Base-by-base conservation (phyloP, 192 early-diverging fungal genomes). In the Mortierella claussenii region DNA sequence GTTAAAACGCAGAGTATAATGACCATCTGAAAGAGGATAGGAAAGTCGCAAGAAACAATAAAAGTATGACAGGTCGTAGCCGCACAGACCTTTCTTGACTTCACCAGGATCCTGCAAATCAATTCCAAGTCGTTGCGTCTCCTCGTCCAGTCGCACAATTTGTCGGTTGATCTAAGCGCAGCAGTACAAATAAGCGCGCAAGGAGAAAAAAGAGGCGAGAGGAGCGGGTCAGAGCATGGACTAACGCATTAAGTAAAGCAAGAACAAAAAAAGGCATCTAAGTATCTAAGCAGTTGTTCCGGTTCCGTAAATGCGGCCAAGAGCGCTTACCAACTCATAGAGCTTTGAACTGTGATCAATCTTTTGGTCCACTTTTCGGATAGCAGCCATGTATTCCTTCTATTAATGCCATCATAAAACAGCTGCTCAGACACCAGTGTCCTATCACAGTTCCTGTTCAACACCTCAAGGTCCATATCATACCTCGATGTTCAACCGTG, bases 321-420 rank as follows among this genome's bases (percentile, higher is more conserved):
- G n/a, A n/a, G n/a, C n/a, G n/a, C 55, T 31, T 58, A 86, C 78
- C 33, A 86, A 60, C n/a, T 86, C 84, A 28, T 83, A 83, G 45
- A 86, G 80, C 36, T 81, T 68, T 23, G 73, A 54, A 23, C 76
- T 71, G 15, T 80, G 58, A 27, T 86, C 84, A 37, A 86, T 86
- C 46, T 86, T 86, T 46, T 86, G 82, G 54, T 86, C 84, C 28
- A 83, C 82, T 20, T 83, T 86, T 30, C 80, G 78, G 32, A 86
- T 73, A 17, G 84, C 84, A 27, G 60, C 60, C 24, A 58, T 53
- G 55, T 83, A 86, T 24, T 86, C 82, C 57, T 81, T 83, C 62
- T 85, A 28, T 52, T 36, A 20, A 65, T 40, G 23, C 52, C 42
- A 15, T 53, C 20, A 64, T 5, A 20, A 43, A 4, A 12, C 17